Percentiles rank a stretch among this genome's conserved stretches.
Evolutionary conservation across 495 filamentous ascomycete species (phyloP).

Genomic region (Neurospora sp.): DNA sequence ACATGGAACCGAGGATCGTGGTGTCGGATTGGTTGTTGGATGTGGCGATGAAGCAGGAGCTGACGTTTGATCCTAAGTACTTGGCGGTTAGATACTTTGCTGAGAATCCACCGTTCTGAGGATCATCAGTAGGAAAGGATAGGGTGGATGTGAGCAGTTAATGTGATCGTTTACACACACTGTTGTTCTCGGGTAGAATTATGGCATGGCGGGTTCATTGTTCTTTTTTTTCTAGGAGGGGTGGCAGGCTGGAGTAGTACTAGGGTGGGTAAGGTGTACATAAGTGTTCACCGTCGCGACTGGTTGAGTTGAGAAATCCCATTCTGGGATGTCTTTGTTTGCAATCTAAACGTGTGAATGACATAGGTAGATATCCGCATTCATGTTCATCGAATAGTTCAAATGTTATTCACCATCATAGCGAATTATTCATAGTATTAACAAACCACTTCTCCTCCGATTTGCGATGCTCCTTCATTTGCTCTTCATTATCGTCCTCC

Average conservation of each 20-base stretch:
- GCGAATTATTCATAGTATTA: not conserved
- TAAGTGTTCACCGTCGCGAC: not conserved
- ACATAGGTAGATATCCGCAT: not conserved
- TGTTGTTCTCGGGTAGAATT: not conserved
- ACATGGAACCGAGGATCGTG: conserved; percentile 68
- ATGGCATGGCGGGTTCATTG: not conserved
- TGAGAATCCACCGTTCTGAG: not conserved
- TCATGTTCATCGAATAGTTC: not conserved
- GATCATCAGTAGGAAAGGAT: not conserved
- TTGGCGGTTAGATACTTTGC: conserved; percentile 22
- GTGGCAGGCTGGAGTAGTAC: not conserved
- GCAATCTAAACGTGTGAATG: not conserved
- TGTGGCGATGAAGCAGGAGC: conserved; percentile 74
- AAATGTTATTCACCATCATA: not conserved
- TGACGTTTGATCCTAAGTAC: conserved; percentile 56
- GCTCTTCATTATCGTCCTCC: not conserved
- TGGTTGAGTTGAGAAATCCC: not conserved
- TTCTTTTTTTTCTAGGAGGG: not conserved
- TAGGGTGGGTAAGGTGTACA: not conserved
- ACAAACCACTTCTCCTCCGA: not conserved
- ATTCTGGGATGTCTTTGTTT: not conserved
- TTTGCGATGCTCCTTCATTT: not conserved
- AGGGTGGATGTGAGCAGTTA: not conserved
- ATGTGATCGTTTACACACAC: not conserved
- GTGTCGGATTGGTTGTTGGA: conserved; percentile 81